Base-by-base conservation (phyloP, 2,329 filamentous ascomycete species). In the Sporothrix curviconia region DNA sequence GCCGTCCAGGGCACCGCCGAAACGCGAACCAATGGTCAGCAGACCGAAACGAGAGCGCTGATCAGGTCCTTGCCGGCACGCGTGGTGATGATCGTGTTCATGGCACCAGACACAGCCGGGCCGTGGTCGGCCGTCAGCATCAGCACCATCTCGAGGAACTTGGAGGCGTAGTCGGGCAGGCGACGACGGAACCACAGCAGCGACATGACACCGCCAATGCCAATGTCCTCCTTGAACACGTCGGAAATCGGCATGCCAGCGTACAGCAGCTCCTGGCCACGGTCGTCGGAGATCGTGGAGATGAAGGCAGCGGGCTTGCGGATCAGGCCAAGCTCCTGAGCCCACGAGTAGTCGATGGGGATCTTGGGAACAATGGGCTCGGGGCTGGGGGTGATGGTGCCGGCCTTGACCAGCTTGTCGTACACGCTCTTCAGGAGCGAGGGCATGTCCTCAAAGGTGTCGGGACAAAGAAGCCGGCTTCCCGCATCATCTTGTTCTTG, bases 31-130 rank as follows among this genome's bases (percentile, higher is more conserved):
- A 69, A 99, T 99, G 68, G 94, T 99, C 71, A 99, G 80, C 56
- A 99, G 89, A 90, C 94, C 68, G 89, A 89, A 58, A 99, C 94
- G 63, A 99, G 83, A 49, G 94, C 89, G 68, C 86, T 92, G 80
- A 99, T 97, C 66, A 99, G 80, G 73, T 99, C 94, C 83, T 99
- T 99, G 74, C 94, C 94, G 63, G 94, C 94, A 89, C 94, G 90
- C 60, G 94, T 99, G 63, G 94, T 99, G 74, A 99, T 97, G 74
- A 99, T 99, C 73, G 94, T 99, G 87, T 99, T 99, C 94, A 99
- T 99, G 75, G 94, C 94, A 83, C 94, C 94, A 67, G 94, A 99
- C 67, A 99, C 94, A 68, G 94, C 94, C 56, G 94, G 94, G 77
- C 94, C 94, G 85, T 99, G 94, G 72, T 99, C 94, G 68, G 94